These are phyloP conservation scores for Turnera subulata DNA, from an alignment of 345 rosid genomes.

Conservation along the genomic window DNA sequence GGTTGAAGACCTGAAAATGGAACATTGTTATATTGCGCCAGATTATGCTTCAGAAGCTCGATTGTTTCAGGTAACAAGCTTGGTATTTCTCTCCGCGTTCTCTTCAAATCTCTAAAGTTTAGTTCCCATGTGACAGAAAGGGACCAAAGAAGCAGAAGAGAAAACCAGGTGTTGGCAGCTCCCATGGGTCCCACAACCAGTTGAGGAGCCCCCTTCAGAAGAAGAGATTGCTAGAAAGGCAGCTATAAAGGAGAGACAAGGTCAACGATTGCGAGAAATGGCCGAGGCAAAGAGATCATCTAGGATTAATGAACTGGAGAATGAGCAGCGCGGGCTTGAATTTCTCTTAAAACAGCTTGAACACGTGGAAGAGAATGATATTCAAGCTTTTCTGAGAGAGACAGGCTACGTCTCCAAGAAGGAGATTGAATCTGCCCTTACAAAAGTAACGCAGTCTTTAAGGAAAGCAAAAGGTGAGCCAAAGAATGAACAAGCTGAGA, in stretches of 20 bases:
- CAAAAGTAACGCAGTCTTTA: slow-evolving; percentile 60
- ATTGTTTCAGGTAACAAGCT: slow-evolving; percentile 58
- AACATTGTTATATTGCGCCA: slow-evolving; percentile 79
- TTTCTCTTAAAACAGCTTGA: slow-evolving; percentile 84
- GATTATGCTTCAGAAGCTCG: slow-evolving; percentile 71
- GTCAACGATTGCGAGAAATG: slow-evolving; percentile 96
- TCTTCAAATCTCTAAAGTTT: slow-evolving; percentile 7
- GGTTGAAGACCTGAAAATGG: slow-evolving; percentile 94
- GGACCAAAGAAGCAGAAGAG: slow-evolving; percentile 81
- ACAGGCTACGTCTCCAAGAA: slow-evolving; percentile 81
- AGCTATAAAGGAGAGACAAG: slow-evolving; percentile 84
- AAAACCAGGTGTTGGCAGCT: slow-evolving; percentile 93
- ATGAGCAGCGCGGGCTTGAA: slow-evolving; percentile 68
- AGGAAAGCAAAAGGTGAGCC: slow-evolving; percentile 87
- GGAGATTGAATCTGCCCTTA: slow-evolving; percentile 67
- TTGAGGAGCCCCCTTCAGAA: slow-evolving; percentile 90
- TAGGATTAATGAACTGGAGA: slow-evolving; percentile 78
- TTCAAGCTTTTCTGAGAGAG: slow-evolving; percentile 64
- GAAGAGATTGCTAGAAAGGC: slow-evolving; percentile 98
- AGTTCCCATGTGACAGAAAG: slow-evolving; percentile 52
- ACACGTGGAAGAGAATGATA: slow-evolving; percentile 56
- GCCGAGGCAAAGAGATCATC: slow-evolving; percentile 91
- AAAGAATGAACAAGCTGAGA: slow-evolving; percentile 60
- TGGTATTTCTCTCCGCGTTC: slow-evolving; percentile 9
- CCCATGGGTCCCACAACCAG: slow-evolving; percentile 85